These are phyloP conservation scores for Phyllosticta citrichinensis DNA, from an alignment of 2,329 filamentous ascomycete genomes.

Conservation along the genomic window DNA sequence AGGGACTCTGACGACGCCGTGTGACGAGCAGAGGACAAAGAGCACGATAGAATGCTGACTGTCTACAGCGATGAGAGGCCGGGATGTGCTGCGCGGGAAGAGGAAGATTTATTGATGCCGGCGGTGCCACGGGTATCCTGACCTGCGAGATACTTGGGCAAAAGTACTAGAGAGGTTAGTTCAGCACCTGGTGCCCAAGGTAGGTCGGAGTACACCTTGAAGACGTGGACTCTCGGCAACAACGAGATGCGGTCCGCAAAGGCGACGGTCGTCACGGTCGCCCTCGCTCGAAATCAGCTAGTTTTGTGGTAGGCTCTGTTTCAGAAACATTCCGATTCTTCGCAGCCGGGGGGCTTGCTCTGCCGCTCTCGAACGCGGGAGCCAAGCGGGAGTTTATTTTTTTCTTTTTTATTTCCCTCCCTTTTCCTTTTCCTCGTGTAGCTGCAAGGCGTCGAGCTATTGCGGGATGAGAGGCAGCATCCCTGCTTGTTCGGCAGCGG, in stretches of 20 bases:
- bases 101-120: background rate
- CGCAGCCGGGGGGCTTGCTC: slow-evolving; percentile 3
- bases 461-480: slow-evolving; percentile 5
- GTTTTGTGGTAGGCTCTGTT: slow-evolving; percentile 1
- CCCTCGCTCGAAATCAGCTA: background rate
- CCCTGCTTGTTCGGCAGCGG: slow-evolving; percentile 8
- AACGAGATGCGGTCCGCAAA: background rate
- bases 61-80: background rate
- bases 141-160: background rate
- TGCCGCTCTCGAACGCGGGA: slow-evolving; percentile 5
- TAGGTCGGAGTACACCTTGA: background rate
- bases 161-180: background rate
- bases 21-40: slow-evolving; percentile 1
- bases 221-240: background rate
- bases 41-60: slow-evolving; percentile 1
- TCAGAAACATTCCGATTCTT: slow-evolving; percentile 10
- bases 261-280: background rate
- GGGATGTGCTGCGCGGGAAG: background rate
- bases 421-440: background rate
- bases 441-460: slow-evolving; percentile 9
- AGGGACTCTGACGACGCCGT: slow-evolving; percentile 4
- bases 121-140: background rate
- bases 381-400: background rate
- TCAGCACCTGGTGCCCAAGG: slow-evolving; percentile 3
- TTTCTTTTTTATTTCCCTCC: too few relatives aligned